These are phyloP conservation scores for Yarrowia porcina DNA, from an alignment of 805 yeast genomes.

Conservation along the genomic window DNA sequence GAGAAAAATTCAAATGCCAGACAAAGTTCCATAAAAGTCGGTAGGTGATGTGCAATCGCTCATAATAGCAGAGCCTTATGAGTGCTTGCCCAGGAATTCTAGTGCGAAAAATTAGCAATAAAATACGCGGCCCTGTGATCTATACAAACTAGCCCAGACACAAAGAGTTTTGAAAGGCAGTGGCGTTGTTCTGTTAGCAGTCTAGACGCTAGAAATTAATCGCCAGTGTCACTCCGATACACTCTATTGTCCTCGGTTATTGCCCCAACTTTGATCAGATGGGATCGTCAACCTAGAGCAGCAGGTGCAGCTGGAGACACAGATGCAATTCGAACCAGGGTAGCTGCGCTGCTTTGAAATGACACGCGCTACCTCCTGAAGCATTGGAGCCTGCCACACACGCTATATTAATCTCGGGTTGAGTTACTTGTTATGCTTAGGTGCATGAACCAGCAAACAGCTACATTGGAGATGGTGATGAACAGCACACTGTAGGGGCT, in stretches of 20 bases:
- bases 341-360: background rate
- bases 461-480: background rate
- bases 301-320: background rate
- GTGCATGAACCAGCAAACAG: background rate
- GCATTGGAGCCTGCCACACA: background rate
- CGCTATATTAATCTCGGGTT: slow-evolving; percentile 20
- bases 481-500: background rate
- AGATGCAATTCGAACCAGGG: background rate
- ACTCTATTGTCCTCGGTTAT: background rate
- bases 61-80: background rate
- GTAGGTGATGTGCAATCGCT: background rate
- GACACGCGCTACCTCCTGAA: background rate
- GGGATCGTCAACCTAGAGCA: background rate
- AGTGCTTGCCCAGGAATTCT: background rate
- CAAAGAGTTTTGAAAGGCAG: background rate
- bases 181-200: background rate
- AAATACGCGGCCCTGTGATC: background rate
- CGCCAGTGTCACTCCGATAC: background rate
- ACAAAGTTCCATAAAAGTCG: slow-evolving; percentile 10
- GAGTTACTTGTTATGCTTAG: slow-evolving; percentile 12
- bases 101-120: background rate
- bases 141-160: background rate
- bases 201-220: background rate
- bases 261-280: background rate
- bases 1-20: background rate